Conservation (phyloP, 2,329 filamentous ascomycete species). For the Aureobasidium musti region DNA sequence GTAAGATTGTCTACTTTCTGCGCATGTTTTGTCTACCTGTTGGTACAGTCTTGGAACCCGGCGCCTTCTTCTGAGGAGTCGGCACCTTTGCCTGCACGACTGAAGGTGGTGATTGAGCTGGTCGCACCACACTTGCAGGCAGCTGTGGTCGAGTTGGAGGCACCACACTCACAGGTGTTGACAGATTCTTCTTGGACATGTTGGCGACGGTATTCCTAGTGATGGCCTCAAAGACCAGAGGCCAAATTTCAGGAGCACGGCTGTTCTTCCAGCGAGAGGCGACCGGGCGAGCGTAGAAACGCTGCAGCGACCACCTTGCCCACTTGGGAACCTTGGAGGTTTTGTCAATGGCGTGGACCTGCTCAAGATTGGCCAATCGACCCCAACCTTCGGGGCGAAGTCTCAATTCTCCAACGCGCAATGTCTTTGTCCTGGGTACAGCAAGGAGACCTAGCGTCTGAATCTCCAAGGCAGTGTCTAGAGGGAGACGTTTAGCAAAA, state of each 20-base stretch:
- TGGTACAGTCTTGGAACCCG: neutral
- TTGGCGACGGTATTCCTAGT: conserved; percentile 9
- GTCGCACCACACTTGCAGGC: neutral
- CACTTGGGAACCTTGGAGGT: conserved; percentile 36
- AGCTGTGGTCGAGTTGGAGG: neutral
- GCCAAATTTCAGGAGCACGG: conserved; percentile 25
- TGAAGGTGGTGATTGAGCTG: neutral
- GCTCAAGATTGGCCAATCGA: conserved; percentile 39
- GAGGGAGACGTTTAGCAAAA: conserved; percentile 54
- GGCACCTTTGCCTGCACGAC: neutral
- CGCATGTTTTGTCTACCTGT: neutral
- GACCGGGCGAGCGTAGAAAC: conserved; percentile 18
- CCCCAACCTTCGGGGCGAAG: conserved; percentile 32
- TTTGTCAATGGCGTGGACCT: conserved; percentile 36
- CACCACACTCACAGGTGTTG: neutral
- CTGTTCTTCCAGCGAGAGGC: conserved; percentile 20
- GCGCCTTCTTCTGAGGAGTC: neutral
- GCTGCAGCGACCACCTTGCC: conserved; percentile 3
- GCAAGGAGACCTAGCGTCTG: conserved; percentile 48
- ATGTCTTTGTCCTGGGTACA: conserved; percentile 39
- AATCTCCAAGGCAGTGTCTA: conserved; percentile 44
- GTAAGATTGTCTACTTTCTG: neutral
- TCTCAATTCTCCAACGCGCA: conserved; percentile 37
- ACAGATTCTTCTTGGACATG: neutral
- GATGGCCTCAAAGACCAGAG: conserved; percentile 8